phyloP scores from a whole-genome alignment of 2,329 filamentous ascomycete species.

The Colletotrichum melonis region DNA sequence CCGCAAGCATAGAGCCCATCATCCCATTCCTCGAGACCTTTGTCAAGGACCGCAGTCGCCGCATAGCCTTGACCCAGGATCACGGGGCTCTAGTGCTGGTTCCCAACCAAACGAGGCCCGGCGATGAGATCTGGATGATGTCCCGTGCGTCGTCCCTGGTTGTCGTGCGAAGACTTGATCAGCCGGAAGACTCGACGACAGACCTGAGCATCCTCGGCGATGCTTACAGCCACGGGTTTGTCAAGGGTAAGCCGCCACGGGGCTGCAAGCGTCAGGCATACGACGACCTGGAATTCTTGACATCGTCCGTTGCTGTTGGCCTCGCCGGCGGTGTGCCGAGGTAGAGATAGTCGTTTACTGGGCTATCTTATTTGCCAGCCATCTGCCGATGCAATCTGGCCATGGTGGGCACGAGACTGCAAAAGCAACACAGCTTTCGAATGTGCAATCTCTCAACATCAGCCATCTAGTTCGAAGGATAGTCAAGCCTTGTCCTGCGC shows the following conservation, averaged over 20 bases:
- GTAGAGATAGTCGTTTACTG: not conserved
- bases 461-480: not conserved
- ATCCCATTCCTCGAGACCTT: slow-evolving; percentile 36
- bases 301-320: slow-evolving; percentile 35
- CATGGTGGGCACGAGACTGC: not conserved
- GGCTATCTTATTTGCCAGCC: not conserved
- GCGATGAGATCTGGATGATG: slow-evolving; percentile 36
- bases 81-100: slow-evolving; percentile 34
- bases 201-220: slow-evolving; percentile 29
- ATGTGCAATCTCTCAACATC: not conserved
- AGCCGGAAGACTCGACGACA: not conserved
- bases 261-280: slow-evolving; percentile 14
- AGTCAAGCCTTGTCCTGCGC: not conserved
- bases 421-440: not conserved
- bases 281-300: slow-evolving; percentile 29
- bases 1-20: slow-evolving; percentile 40
- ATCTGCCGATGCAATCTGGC: not conserved
- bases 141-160: slow-evolving; percentile 14
- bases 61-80: slow-evolving; percentile 33
- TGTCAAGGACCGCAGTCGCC: slow-evolving; percentile 18
- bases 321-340: slow-evolving; percentile 33
- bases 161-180: slow-evolving; percentile 11
- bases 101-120: slow-evolving; percentile 6
- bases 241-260: slow-evolving; percentile 12
- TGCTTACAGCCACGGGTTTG: slow-evolving; percentile 25